These are phyloP conservation scores for Scytalidium lignicola DNA, from an alignment of 2,329 filamentous ascomycete genomes.

Conservation along the genomic window DNA sequence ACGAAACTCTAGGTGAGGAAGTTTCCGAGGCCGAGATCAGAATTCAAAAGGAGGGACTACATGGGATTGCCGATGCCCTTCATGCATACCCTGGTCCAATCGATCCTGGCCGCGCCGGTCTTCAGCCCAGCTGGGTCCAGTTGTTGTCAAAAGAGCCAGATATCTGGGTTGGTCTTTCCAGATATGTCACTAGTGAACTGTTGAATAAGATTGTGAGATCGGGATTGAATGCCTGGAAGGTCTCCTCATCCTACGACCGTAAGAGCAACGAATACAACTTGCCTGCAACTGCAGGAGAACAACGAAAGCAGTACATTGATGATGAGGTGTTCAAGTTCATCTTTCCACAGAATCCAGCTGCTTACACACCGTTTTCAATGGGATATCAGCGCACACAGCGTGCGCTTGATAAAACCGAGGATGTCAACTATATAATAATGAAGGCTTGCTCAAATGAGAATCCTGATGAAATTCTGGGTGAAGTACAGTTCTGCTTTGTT, in stretches of 20 bases:
- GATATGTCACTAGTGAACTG: constrained; percentile 38
- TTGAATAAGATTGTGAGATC: constrained; percentile 44
- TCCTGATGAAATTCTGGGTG: constrained; percentile 46
- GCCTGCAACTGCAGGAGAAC: not conserved
- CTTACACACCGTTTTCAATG: constrained; percentile 33
- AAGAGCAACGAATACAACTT: constrained; percentile 27
- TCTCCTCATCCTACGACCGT: constrained; percentile 50
- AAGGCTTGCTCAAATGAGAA: constrained; percentile 26
- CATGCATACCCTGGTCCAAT: constrained; percentile 14
- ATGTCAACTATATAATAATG: constrained; percentile 39
- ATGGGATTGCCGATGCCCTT: constrained; percentile 20
- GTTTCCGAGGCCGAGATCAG: constrained; percentile 38
- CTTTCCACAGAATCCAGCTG: constrained; percentile 38
- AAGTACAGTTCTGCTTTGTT: constrained; percentile 56
- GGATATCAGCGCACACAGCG: constrained; percentile 34
- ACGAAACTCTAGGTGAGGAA: constrained; percentile 49
- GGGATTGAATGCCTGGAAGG: constrained; percentile 40
- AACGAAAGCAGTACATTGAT: constrained; percentile 27
- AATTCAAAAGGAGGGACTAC: constrained; percentile 35
- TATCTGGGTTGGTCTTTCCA: constrained; percentile 50
- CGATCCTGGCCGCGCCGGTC: not conserved
- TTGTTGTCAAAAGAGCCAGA: constrained; percentile 16
- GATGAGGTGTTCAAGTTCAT: constrained; percentile 44
- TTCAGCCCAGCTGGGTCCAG: not conserved
- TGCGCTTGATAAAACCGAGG: constrained; percentile 43